A percentile compares a stretch with the other conserved stretches of the same genome.
Evolutionary conservation across 192 early-diverging fungal species (phyloP).

Genomic region (Diversispora eburnea): DNA sequence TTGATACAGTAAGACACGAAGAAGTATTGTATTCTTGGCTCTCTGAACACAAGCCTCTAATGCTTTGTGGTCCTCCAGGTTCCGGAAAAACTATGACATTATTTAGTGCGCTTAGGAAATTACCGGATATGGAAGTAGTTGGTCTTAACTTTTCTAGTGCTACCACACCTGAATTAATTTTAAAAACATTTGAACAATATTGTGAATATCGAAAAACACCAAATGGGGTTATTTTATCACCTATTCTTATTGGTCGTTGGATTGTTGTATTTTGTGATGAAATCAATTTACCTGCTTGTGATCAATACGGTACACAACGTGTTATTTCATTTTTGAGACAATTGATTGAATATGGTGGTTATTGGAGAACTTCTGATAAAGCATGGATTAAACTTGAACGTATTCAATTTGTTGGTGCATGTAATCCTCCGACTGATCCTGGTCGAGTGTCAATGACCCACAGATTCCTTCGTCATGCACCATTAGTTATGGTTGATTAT

Average conservation of each 20-base stretch:
- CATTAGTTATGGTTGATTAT: constrained; percentile 97
- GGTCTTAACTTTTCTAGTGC: constrained; percentile 99
- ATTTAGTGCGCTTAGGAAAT: constrained; percentile 88
- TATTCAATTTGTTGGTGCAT: constrained; percentile 99
- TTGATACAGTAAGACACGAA: constrained; percentile 98
- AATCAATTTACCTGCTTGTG: constrained; percentile 94
- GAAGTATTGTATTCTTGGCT: constrained; percentile 93
- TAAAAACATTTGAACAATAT: constrained; percentile 96
- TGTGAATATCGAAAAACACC: constrained; percentile 98
- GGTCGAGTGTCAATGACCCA: constrained; percentile 94
- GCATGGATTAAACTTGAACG: constrained; percentile 94
- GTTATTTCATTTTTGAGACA: constrained; percentile 96
- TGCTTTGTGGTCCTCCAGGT: constrained; percentile 98
- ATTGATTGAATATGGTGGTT: constrained; percentile 92
- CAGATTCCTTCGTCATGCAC: constrained; percentile 95
- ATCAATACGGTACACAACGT: constrained; percentile 97
- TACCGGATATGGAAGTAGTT: constrained; percentile 94
- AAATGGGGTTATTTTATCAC: constrained; percentile 81
- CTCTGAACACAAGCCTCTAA: constrained; percentile 88
- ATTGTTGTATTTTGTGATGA: constrained; percentile 99
- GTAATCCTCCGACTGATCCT: constrained; percentile 99
- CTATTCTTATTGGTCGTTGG: constrained; percentile 82
- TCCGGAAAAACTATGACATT: constrained; percentile 99
- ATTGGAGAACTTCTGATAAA: constrained; percentile 90
- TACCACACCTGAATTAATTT: constrained; percentile 90